Evolutionary conservation across 495 filamentous ascomycete species (phyloP), one percentile per base, ranked within the genome.

Genomic region (Penicillium verhagenii): DNA sequence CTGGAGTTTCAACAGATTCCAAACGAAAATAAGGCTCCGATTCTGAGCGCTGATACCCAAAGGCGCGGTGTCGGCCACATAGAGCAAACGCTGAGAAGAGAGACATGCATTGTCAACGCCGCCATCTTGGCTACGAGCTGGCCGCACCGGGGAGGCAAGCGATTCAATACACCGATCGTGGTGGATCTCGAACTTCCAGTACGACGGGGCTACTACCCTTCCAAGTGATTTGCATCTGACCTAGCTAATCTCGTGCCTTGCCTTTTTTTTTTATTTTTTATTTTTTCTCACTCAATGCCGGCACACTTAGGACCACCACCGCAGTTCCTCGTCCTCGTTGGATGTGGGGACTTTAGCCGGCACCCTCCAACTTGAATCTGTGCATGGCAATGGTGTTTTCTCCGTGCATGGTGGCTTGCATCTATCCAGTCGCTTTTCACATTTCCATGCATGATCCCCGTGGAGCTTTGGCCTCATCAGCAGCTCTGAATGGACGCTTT

Each of bases 71-170:
- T 26, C 14, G 23, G 21, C 9, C 10, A n/a, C 13, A n/a, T 23
- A 20, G 0, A 14, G 43, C 45, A 20, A 48, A 48, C 28, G 26
- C 77, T 75, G 31, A 78, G 86, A 59, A 77, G 69, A 52, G 90
- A 92, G 72, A 92, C 88, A 8, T 90, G 85, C 63, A 72, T 94
- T 47, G 78, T 92, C 59, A 93, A 92, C 70, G 86, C 87, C 28
- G 83, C 88, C 16, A 85, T 92, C 56, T 76, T 87, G 75, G 80
- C 83, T 9, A 83, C 74, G 3, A 86, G 79, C 60, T 88, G 82
- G 74, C 86, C 86, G 38, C 84, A 87, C 56, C 64, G 59, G 1
- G 78, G 75, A 14, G 76, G 74, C 26, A 87, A 85, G 63, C 74
- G 61, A 50, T 83, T 88, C 68, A 84, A 90, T 70, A 86, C 89